These are phyloP conservation scores for Linum lewisii DNA, from an alignment of 345 rosid species.

Conservation along the genomic window DNA sequence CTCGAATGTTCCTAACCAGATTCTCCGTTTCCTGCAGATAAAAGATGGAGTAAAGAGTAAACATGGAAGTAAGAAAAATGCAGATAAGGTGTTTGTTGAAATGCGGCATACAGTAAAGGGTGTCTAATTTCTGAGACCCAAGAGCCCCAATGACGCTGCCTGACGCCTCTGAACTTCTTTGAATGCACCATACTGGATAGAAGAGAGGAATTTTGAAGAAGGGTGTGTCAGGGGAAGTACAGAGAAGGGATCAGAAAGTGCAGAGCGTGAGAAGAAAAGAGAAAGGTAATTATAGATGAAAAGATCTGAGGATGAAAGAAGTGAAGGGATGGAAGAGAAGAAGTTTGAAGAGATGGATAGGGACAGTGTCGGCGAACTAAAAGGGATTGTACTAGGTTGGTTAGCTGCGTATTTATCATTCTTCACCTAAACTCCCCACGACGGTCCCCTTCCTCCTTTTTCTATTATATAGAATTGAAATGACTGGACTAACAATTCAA, in stretches of 20 bases:
- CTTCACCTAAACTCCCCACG: neutral
- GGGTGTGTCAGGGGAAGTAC: neutral
- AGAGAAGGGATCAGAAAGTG: neutral
- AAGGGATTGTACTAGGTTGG: neutral
- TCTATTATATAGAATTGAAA: too few relatives aligned
- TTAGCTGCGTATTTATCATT: neutral
- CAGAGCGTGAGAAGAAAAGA: neutral
- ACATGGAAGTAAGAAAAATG: neutral
- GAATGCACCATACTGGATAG: conserved; percentile 34
- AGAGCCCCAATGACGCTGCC: conserved; percentile 91
- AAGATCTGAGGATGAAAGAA: neutral
- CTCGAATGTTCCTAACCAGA: conserved; percentile 79
- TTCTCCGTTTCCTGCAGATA: conserved; percentile 48
- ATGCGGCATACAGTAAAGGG: conserved; percentile 44
- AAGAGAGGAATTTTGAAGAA: neutral
- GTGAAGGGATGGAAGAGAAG: neutral
- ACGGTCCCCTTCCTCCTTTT: too few relatives aligned
- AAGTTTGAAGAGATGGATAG: neutral
- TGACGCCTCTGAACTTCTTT: conserved; percentile 87
- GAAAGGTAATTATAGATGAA: neutral
- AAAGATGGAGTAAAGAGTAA: neutral
- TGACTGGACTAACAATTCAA: too few relatives aligned
- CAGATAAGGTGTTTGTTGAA: neutral
- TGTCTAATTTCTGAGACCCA: conserved; percentile 91
- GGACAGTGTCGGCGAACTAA: conserved; percentile 21